phyloP scores from a whole-genome alignment of 2,329 filamentous ascomycete species.

The Hymenoscyphus occultus region DNA sequence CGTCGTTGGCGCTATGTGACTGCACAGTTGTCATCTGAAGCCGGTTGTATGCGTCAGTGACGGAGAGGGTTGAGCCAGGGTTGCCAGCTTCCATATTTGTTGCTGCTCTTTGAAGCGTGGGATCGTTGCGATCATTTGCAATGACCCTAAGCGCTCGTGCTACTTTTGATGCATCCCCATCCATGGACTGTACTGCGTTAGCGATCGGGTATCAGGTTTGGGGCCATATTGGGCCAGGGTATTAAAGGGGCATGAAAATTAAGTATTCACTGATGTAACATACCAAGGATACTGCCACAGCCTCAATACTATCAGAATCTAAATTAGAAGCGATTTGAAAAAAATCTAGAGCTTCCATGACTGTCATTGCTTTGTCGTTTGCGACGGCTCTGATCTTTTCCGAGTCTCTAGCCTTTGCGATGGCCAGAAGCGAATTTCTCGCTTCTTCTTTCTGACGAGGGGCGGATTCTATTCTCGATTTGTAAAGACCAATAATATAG shows the following conservation, averaged over 20 bases:
- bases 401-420: slow-evolving; percentile 57
- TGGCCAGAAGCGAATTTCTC: slow-evolving; percentile 54
- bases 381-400: slow-evolving; percentile 56
- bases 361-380: slow-evolving; percentile 54
- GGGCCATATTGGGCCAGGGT: too few species aligned
- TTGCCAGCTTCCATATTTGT: slow-evolving; percentile 30
- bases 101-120: slow-evolving; percentile 30
- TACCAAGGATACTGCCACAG: slow-evolving; percentile 34
- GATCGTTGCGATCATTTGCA: slow-evolving; percentile 30
- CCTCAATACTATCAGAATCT: slow-evolving; percentile 35
- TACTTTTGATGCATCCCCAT: slow-evolving; percentile 34
- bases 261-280: slow-evolving; percentile 12
- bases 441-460: slow-evolving; percentile 53
- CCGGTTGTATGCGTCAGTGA: slow-evolving; percentile 35
- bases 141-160: slow-evolving; percentile 33
- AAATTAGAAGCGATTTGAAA: slow-evolving; percentile 44
- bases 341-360: slow-evolving; percentile 61
- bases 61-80: slow-evolving; percentile 24
- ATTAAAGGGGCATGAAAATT: neutral
- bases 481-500: slow-evolving; percentile 59
- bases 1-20: slow-evolving; percentile 30
- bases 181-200: slow-evolving; percentile 26
- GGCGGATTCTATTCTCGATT: slow-evolving; percentile 54
- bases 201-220: neutral
- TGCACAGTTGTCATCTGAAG: slow-evolving; percentile 30